Percentiles rank a stretch among this genome's conserved stretches.
phyloP scores from a whole-genome alignment of 75 land plant species.

The Pseudotsuga menziesii region DNA sequence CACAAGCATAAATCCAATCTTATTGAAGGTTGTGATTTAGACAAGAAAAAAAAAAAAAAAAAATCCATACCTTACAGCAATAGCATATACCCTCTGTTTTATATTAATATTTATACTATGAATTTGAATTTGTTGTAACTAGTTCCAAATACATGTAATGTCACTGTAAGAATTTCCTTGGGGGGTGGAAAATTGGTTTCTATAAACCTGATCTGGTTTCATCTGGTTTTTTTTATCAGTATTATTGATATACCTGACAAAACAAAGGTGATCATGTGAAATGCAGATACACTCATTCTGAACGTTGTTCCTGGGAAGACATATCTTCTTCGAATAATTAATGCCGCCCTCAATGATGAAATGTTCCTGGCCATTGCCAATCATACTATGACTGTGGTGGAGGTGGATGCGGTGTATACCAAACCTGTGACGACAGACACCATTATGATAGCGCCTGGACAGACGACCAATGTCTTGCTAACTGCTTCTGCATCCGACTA shows the following conservation, averaged over 20 bases:
- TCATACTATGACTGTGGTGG: constrained; percentile 47
- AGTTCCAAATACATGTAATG: background rate
- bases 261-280: too few species aligned
- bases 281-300: constrained; percentile 43
- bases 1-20: too few species aligned
- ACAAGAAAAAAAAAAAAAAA: too few species aligned
- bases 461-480: constrained; percentile 49
- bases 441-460: constrained; percentile 44
- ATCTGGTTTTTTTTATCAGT: background rate
- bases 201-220: background rate
- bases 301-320: constrained; percentile 44
- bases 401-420: constrained; percentile 39
- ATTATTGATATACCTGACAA: background rate
- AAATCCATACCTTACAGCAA: too few species aligned
- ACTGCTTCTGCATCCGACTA: constrained; percentile 27
- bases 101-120: background rate
- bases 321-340: constrained; percentile 55
- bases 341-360: constrained; percentile 60
- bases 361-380: constrained; percentile 55
- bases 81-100: background rate
- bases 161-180: background rate
- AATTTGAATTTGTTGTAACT: too few species aligned
- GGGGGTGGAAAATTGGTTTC: background rate
- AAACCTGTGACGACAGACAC: constrained; percentile 33
- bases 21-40: too few species aligned